Conservation (phyloP, 257 asterid genomes). For the Salvia rosmarinus region DNA sequence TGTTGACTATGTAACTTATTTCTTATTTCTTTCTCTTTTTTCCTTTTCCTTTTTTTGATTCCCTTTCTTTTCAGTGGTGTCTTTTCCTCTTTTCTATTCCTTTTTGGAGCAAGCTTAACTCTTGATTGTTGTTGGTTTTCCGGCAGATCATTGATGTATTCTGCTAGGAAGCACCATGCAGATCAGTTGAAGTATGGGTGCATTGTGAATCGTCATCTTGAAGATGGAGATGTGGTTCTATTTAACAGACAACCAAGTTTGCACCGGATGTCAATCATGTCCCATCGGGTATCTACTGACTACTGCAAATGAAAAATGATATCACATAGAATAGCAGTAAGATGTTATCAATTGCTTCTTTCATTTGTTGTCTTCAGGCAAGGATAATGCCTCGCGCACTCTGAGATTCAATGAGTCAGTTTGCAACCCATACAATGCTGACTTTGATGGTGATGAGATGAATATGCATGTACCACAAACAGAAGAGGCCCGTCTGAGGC, state of each 20-base stretch:
- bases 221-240: conserved; percentile 85
- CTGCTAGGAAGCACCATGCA: conserved; percentile 68
- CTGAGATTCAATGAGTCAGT: conserved; percentile 95
- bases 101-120: conserved; percentile 7
- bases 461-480: conserved; percentile 99
- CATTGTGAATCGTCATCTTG: conserved; percentile 83
- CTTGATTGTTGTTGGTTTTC: conserved; percentile 1
- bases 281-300: conserved; percentile 89
- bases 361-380: conserved; percentile 61
- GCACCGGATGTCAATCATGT: conserved; percentile 98
- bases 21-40: neutral
- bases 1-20: neutral
- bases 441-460: conserved; percentile 99
- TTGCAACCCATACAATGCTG: conserved; percentile 98
- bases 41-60: too few relatives aligned
- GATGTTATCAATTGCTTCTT: conserved; percentile 29
- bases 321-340: neutral
- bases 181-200: conserved; percentile 81
- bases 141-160: conserved; percentile 61
- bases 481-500: conserved; percentile 98
- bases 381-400: conserved; percentile 99
- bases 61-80: too few relatives aligned
- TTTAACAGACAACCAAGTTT: conserved; percentile 96
- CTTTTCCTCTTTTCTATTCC: neutral
- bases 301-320: conserved; percentile 25